phyloP scores from a whole-genome alignment of 345 rosid genomes.

The Crucihimalaya himalaica region DNA sequence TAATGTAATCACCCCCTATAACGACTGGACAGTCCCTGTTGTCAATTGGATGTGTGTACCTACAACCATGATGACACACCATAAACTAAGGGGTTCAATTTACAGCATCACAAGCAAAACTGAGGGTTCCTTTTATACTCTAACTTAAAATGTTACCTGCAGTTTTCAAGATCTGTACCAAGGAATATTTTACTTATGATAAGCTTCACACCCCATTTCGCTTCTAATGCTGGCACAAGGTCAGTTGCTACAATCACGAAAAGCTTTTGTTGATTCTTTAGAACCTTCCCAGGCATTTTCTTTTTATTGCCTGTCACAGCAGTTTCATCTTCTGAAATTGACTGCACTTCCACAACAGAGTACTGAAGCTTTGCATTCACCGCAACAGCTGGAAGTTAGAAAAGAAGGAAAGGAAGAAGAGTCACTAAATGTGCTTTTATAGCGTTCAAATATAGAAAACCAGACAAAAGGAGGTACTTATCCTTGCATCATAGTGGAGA shows the following conservation, averaged over 20 bases:
- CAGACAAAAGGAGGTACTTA: background rate
- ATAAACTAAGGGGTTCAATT: slow-evolving; percentile 22
- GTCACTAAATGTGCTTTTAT: slow-evolving; percentile 10
- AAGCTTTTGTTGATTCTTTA: slow-evolving; percentile 58
- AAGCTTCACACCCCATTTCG: slow-evolving; percentile 82
- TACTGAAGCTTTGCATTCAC: slow-evolving; percentile 89
- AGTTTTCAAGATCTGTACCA: slow-evolving; percentile 89
- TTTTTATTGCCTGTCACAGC: slow-evolving; percentile 49
- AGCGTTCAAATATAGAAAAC: background rate
- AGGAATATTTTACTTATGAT: slow-evolving; percentile 58
- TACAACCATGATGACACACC: slow-evolving; percentile 45
- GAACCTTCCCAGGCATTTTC: slow-evolving; percentile 60
- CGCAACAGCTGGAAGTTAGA: slow-evolving; percentile 73
- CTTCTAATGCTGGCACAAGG: slow-evolving; percentile 78
- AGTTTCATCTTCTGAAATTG: slow-evolving; percentile 50
- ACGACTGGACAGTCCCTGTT: slow-evolving; percentile 79
- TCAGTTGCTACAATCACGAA: slow-evolving; percentile 75
- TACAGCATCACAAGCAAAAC: slow-evolving; percentile 12
- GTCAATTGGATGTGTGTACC: slow-evolving; percentile 82
- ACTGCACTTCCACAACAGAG: slow-evolving; percentile 72
- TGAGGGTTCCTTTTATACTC: slow-evolving; percentile 18
- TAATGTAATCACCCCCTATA: slow-evolving; percentile 91
- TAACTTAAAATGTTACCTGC: slow-evolving; percentile 59
- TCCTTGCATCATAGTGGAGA: background rate
- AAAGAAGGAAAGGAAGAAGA: slow-evolving; percentile 19